Base-by-base conservation (phyloP, 31 red algal species). In the Endocladia muricata region DNA sequence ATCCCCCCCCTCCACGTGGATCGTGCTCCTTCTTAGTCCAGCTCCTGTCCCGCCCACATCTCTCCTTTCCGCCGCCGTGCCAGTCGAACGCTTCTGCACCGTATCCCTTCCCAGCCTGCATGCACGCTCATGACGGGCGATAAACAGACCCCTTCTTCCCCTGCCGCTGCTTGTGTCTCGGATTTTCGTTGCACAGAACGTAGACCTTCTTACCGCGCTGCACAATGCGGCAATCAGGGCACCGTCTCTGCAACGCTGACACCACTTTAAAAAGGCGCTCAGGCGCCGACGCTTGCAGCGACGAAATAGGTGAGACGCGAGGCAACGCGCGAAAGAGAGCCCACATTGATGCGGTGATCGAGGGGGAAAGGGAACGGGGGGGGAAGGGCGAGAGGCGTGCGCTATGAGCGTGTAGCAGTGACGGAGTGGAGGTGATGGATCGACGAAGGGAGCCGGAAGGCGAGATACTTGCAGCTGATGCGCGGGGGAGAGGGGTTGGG, bases 141-240 rank as follows among this genome's bases (percentile, higher is more conserved):
- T 87, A 87, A 1, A 70, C 56, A 38, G 68, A 66, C 2, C 75
- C 85, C 0, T 76, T 68, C 60, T 90, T 90, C 28, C 88, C 88
- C 29, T 92, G 88, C n/a, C 88, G 78, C 51, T 92, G 88, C 76
- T 92, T 92, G 78, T 92, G 88, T 9, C 88, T 72, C 62, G 88
- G 88, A 26, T 92, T 77, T 39, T 70, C 73, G 41, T 71, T 57
- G 73, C 88, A 92, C 0, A 84, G 74, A 56, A 85, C 81, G 80
- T 85, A 92, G 9, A 92, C 36, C 51, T 85, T 92, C 74, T 92
- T 92, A 25, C 88, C 88, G 0, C 81, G 64, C 2, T 51, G 61
- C 55, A 84, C 88, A 29, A 84, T 79, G 32, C 88, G 79, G 60
- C 88, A 92, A 38, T 61, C 68, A 21, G 42, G 42, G 74, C 88